Percentiles rank a stretch among this genome's conserved stretches.
Evolutionary conservation across 352 stramenopile genomes (phyloP).

Genomic region (Pythium folliculosum): DNA sequence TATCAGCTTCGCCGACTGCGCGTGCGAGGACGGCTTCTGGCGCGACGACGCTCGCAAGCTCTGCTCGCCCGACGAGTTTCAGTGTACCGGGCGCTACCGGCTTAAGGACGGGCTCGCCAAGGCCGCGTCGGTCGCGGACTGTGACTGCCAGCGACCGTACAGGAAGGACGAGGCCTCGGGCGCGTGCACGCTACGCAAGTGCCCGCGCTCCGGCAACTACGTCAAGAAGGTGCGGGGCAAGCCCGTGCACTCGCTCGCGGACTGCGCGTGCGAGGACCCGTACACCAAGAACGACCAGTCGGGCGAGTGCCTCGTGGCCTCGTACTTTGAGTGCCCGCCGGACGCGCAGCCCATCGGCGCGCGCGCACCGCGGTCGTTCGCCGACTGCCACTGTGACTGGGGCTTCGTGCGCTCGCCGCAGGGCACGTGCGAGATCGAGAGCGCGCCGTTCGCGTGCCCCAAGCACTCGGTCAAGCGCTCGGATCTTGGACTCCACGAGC

Average conservation of each 20-base stretch:
- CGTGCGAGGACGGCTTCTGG: conserved; percentile 32
- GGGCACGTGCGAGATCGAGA: conserved; percentile 56
- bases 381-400: conserved; percentile 76
- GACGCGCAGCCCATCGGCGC: conserved; percentile 38
- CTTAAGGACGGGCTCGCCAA: conserved; percentile 32
- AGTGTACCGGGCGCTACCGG: conserved; percentile 63
- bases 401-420: conserved; percentile 56
- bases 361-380: conserved; percentile 43
- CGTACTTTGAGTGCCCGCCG: conserved; percentile 24
- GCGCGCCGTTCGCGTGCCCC: conserved; percentile 59
- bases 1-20: conserved; percentile 46
- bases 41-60: conserved; percentile 44
- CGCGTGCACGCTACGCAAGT: conserved; percentile 54
- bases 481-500: conserved; percentile 37
- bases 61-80: conserved; percentile 42
- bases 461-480: conserved; percentile 50
- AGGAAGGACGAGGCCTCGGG: conserved; percentile 59
- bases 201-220: conserved; percentile 80
- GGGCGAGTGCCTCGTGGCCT: conserved; percentile 55
- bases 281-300: conserved; percentile 75
- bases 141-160: conserved; percentile 74
- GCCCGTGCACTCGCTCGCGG: conserved; percentile 57
- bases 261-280: conserved; percentile 65
- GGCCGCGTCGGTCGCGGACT: conserved; percentile 63
- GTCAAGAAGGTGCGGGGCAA: conserved; percentile 38